Conservation (phyloP, 257 asterid species). For the Nicotiana otophora region DNA sequence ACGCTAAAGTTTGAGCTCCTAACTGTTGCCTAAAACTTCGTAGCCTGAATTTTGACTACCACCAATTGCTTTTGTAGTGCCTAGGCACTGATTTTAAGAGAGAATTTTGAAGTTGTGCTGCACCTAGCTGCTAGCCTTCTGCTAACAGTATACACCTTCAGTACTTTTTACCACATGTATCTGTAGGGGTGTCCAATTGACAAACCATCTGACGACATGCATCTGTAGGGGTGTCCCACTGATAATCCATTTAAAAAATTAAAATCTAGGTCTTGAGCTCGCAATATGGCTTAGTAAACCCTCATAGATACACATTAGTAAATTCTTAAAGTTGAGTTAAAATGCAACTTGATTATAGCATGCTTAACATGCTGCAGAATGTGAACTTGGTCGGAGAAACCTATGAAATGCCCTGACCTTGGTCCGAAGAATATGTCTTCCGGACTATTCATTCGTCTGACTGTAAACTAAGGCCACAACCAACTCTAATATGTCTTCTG, state of each 20-base stretch:
- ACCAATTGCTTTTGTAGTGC: neutral
- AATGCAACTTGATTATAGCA: neutral
- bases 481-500: neutral
- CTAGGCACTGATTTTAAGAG: neutral
- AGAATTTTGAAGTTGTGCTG: neutral
- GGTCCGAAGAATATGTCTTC: neutral
- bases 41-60: neutral
- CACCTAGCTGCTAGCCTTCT: neutral
- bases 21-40: neutral
- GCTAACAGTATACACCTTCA: neutral
- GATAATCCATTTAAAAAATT: neutral
- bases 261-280: neutral
- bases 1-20: neutral
- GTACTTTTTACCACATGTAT: neutral
- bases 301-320: neutral
- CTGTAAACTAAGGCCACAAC: conserved; percentile 7
- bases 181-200: neutral
- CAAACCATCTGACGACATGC: neutral
- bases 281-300: neutral
- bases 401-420: neutral
- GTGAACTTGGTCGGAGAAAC: neutral
- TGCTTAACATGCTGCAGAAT: neutral
- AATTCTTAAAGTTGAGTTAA: neutral
- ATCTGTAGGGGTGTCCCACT: neutral
- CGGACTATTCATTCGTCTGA: neutral